Base-by-base conservation (phyloP, 1,139 yeast species). In the Yamadazyma triangularis region DNA sequence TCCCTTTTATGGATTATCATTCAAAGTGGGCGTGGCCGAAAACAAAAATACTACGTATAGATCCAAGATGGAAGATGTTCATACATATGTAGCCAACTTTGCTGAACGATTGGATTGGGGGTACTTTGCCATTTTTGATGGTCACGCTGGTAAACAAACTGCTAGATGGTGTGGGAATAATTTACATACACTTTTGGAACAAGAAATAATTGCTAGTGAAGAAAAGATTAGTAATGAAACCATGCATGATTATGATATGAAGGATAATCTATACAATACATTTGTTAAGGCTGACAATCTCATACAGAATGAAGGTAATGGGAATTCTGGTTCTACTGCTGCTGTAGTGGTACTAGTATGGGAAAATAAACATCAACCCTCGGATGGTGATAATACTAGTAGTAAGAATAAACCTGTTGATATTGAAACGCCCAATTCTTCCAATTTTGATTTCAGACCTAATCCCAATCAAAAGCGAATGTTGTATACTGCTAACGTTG, bases 101-200 rank as follows among this genome's bases (percentile, higher is more conserved):
- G 93, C 91, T 18, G 94, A 87, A 45, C 59, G 84, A 33, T 70
- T 81, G 13, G 97, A 89, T 53, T 85, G 95, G 82, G 98, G 96
- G 3, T 91, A 86, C 54, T 89, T 91, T 70, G 98, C 94, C 11
- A 73, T 91, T 4, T 91, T 88, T 57, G 99, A 91, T 57, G 99
- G 99, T 10, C 99, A 91, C 59, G 98, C 97, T 3, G 99, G 99
- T 12, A 77, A 80, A 39, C 87, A 79, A 43, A 82, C 95, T 8
- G 95, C 98, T 2, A 78, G 93, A 45, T 91, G 95, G 95, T 88
- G 97, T 60, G 95, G 96, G 0, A 81, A 87, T 40, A 77, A 85
- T 46, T 60, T 91, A 39, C 97, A 91, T 54, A 56, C 68, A n/a
- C 52, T 80, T 30, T 54, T 84, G 30, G 84, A 76, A 36, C 67